These are phyloP conservation scores for Pyrenula massariospora DNA, from an alignment of 495 filamentous ascomycete genomes.

Conservation along the genomic window DNA sequence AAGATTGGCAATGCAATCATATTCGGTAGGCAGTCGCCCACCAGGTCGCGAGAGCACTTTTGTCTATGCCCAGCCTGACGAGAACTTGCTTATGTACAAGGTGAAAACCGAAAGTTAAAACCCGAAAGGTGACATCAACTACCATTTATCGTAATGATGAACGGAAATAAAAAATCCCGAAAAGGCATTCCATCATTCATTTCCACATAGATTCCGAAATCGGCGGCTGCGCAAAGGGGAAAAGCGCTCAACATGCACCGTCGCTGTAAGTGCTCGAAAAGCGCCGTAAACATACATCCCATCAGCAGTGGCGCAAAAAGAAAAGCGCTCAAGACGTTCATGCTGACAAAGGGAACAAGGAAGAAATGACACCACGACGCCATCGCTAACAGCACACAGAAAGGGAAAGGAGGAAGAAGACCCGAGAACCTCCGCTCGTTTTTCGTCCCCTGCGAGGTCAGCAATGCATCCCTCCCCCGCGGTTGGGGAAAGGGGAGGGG, in stretches of 20 bases:
- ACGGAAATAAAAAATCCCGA: no score
- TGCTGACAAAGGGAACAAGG: not conserved
- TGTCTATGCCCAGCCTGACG: no score
- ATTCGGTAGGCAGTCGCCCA: no score
- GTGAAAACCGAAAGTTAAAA: no score
- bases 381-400: not conserved
- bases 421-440: not conserved
- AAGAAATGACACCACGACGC: not conserved
- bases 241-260: no score
- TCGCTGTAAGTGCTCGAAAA: not conserved
- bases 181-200: not conserved
- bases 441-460: not conserved
- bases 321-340: no score
- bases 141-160: not conserved
- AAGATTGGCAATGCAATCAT: no score
- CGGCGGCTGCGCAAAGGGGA: no score
- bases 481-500: not conserved
- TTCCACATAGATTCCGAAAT: not conserved
- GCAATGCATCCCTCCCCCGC: not conserved
- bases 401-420: not conserved
- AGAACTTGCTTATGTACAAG: no score
- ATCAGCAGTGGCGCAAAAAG: not conserved
- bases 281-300: not conserved
- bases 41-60: no score
- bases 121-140: no score